Evolutionary conservation across 2,329 filamentous ascomycete genomes (phyloP), one percentile per base, ranked within the genome.

Genomic region (Phialophora tarda): DNA sequence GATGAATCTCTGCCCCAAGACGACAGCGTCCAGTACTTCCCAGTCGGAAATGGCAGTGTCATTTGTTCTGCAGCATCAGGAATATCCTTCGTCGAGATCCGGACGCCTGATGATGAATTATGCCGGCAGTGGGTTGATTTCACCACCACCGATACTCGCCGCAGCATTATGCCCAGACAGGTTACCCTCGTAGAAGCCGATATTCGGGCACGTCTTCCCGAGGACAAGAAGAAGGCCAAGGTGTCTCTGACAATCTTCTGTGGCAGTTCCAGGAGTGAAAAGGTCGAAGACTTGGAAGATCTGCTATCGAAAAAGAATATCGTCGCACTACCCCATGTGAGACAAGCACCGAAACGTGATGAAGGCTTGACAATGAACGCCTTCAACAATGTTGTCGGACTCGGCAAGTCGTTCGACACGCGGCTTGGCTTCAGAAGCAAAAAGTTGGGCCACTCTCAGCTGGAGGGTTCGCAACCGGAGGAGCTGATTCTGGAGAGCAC

Each of bases 41-140:
- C 91, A 0, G 87, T 94, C 0, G 93, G 96, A 65, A 88, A 88
- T 67, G 88, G 89, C 11, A 89, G 88, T 63, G 85, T 95, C 14
- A 81, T 95, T 50, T 84, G 93, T 21, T 93, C 91, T 48, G 91
- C 94, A 2, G 83, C 89, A 1, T 90, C 92, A 0, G 95, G 94
- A 0, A 85, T 98, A 55, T 89, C 92, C 0, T 96, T 91, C 77
- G 83, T 97, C 11, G 94, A 98, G 77, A 85, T 98, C 8, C 93
- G 87, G 73, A 82, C 85, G 0, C 90, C 93, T 67, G 90, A 88
- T n/a, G 92, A 97, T 67, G 88, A 92, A 50, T 80, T 92, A 17
- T 97, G 93, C 76, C 89, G 85, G 70, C 82, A 86, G 17, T 96
- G 91, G 87, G 88, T 95, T 70, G 94, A 97, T 75, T 96, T 91